A percentile compares a stretch with the other conserved stretches of the same genome.
Evolutionary conservation across 176 grass and related monocot genomes (phyloP).

Genomic region (sorghum (Sorghum bicolor)): DNA sequence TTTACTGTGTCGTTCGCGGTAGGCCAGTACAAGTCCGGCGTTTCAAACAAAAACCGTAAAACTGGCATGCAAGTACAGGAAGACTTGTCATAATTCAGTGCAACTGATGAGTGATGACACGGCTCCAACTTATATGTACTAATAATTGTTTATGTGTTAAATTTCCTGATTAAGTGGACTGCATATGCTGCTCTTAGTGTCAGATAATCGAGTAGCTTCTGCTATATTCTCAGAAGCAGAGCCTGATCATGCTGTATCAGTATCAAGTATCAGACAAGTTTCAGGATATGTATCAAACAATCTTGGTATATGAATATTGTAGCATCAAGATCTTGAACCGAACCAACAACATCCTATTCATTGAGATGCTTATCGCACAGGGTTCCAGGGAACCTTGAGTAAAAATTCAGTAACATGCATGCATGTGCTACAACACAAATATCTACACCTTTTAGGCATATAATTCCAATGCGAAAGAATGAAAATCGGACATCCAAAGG

Average conservation of each 20-base stretch:
- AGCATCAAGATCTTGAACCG: constrained; percentile 42
- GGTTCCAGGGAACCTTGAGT: constrained; percentile 30
- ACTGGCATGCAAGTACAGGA: not conserved
- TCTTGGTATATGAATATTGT: constrained; percentile 21
- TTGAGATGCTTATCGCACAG: constrained; percentile 29
- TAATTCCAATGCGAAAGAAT: not conserved
- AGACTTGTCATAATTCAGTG: not conserved
- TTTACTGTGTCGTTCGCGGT: too few species aligned
- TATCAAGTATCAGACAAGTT: constrained; percentile 22
- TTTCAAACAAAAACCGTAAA: not conserved
- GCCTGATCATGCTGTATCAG: not conserved
- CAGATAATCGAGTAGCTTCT: constrained; percentile 3
- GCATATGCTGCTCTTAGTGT: not conserved
- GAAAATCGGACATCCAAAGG: not conserved
- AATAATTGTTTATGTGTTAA: not conserved
- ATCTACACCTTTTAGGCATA: not conserved
- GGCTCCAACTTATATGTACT: constrained; percentile 21
- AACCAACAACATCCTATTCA: constrained; percentile 32
- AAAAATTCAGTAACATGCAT: not conserved
- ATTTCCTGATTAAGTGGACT: constrained; percentile 2
- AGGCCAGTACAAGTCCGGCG: too few species aligned
- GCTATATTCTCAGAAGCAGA: constrained; percentile 18
- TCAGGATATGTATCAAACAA: constrained; percentile 25
- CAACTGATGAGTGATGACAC: constrained; percentile 33
- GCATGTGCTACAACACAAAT: constrained; percentile 35